Evolutionary conservation across 2,329 filamentous ascomycete genomes (phyloP).

Genomic region (Sporothrix pseudoabietina): DNA sequence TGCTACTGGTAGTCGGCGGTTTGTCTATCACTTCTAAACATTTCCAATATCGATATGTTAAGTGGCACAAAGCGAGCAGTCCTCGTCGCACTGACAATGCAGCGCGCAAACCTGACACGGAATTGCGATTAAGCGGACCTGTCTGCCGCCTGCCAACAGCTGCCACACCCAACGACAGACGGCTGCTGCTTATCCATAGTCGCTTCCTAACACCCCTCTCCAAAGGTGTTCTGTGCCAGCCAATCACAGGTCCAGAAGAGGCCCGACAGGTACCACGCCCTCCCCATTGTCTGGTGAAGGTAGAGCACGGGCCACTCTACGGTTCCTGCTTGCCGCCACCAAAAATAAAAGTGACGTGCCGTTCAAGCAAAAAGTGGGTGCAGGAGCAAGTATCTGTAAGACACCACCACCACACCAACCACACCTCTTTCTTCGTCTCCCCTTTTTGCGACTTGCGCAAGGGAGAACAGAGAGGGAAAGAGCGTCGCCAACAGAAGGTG

Average conservation of each 20-base stretch:
- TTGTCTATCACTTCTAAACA: background rate
- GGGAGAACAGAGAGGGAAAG: background rate
- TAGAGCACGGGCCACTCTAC: slow-evolving; percentile 10
- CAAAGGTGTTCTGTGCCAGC: background rate
- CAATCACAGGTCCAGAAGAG: slow-evolving; percentile 6
- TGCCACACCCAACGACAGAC: background rate
- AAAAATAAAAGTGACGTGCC: slow-evolving; percentile 21
- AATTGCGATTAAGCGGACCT: background rate
- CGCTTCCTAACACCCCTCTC: background rate
- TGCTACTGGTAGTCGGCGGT: background rate
- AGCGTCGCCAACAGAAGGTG: background rate
- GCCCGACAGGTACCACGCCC: slow-evolving; percentile 12
- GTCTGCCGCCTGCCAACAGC: background rate
- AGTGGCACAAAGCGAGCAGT: background rate
- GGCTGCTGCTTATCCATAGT: background rate
- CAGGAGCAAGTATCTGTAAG: slow-evolving; percentile 23
- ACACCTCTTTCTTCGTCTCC: background rate
- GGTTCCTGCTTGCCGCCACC: slow-evolving; percentile 27
- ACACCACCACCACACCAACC: slow-evolving; percentile 17
- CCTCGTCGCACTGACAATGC: too few relatives aligned
- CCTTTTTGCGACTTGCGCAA: slow-evolving; percentile 22
- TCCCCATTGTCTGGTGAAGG: background rate
- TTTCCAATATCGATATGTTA: background rate
- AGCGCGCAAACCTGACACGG: background rate
- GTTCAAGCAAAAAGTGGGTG: slow-evolving; percentile 6